Evolutionary conservation across 208 protist species (phyloP), one percentile per base, ranked within the genome.

Genomic region (Leishmania braziliensis): DNA sequence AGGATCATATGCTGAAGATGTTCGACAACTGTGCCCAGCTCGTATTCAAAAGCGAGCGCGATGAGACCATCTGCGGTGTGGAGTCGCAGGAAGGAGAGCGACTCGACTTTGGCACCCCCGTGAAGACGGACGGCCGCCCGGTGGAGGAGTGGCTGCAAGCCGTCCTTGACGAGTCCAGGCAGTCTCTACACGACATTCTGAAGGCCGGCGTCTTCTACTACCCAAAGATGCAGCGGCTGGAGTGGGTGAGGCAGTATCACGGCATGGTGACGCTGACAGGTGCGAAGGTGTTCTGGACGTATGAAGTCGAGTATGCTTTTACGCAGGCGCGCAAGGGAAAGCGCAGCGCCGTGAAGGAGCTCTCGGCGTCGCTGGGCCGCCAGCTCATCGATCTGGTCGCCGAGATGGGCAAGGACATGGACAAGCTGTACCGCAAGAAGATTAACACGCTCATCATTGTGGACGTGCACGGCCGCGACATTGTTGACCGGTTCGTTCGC

Each of bases 361-460:
- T 99, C 9, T 95, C 89, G 3, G 77, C 69, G 14, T 98, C 98
- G 85, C 90, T 99, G 8, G 96, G 91, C 66, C 75, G 81, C 26
- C 97, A 99, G 91, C 90, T 99, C 12, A 90, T 98, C 75, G 95
- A 99, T 78, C 91, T 99, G 36, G 99, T 99, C 48, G 89, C 89
- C 18, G 96, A 99, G 86, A 98, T 99, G 87, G 95, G 98, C 82
- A 96, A 97, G 69, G 92, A 98, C 79, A 93, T 99, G 75, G 90
- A 96, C 75, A 95, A 90, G 84, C 88, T 95, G 69, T 93, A 95
- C 80, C 93, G 99, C 66, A 99, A 99, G 87, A 99, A 99, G 88
- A 96, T 99, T 85, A 99, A 99, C 90, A 99, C 99, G 33, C 89
- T 99, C 33, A 99, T 99, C 84, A 99, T 99, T 83, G 97, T 99